Evolutionary conservation across 225 moss, liverwort and hornwort species (phyloP).

Genomic region (Physcomitrellopsis africana): DNA sequence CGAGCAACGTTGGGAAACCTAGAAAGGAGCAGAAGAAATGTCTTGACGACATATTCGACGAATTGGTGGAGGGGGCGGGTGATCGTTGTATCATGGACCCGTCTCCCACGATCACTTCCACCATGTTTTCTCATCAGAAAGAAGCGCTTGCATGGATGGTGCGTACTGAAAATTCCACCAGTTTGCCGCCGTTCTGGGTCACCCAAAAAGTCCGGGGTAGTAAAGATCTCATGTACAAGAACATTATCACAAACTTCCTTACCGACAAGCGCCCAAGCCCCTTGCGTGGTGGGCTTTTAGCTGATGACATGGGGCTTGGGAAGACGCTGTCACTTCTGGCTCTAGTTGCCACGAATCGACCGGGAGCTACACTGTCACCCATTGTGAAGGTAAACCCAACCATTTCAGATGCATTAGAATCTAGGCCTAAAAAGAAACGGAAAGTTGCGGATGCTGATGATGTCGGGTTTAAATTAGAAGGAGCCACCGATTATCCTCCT

Average conservation of each 20-base stretch:
- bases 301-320: conserved; percentile 70
- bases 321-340: conserved; percentile 62
- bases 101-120: conserved; percentile 41
- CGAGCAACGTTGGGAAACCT: conserved; percentile 21
- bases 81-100: conserved; percentile 51
- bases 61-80: conserved; percentile 32
- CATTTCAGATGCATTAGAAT: conserved; percentile 32
- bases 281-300: conserved; percentile 60
- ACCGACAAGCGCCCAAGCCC: conserved; percentile 47
- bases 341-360: conserved; percentile 57
- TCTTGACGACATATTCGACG: conserved; percentile 49
- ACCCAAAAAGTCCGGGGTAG: conserved; percentile 33
- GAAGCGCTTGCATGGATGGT: conserved; percentile 68
- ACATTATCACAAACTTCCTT: conserved; percentile 58
- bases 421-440: conserved; percentile 46
- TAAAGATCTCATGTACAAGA: conserved; percentile 47
- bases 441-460: conserved; percentile 30
- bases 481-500: conserved; percentile 31
- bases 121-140: conserved; percentile 61
- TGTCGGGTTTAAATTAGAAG: conserved; percentile 8
- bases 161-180: conserved; percentile 50
- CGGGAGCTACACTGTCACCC: conserved; percentile 35
- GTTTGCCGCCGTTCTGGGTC: conserved; percentile 60
- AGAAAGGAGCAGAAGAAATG: conserved; percentile 38
- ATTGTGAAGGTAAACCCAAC: conserved; percentile 38